These are phyloP conservation scores for Dioscorea dumetorum DNA, from an alignment of 106 monocot genomes.

Conservation along the genomic window DNA sequence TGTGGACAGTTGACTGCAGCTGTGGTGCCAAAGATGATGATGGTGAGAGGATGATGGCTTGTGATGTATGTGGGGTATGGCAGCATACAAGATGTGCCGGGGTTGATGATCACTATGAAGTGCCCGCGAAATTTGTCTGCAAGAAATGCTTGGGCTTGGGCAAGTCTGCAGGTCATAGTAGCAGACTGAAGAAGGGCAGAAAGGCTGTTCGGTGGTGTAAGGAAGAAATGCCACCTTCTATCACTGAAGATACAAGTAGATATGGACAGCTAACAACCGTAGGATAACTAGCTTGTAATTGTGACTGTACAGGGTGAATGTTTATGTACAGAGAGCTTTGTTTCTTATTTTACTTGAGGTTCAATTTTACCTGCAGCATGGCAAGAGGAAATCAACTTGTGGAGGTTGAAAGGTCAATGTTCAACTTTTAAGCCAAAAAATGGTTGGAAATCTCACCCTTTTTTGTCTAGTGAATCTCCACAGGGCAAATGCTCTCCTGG, in stretches of 20 bases:
- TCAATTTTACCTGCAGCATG: neutral
- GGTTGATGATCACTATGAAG: slow-evolving; percentile 41
- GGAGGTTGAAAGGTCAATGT: neutral
- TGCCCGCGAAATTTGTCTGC: slow-evolving; percentile 63
- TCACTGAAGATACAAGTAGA: neutral
- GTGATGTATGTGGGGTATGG: slow-evolving; percentile 80
- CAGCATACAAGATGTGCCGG: slow-evolving; percentile 80
- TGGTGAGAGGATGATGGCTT: slow-evolving; percentile 86
- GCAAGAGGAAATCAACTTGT: neutral
- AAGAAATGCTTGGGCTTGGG: slow-evolving; percentile 23
- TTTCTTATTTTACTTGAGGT: neutral
- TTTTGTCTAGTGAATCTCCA: neutral
- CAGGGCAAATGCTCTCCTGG: neutral
- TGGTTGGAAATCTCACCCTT: neutral
- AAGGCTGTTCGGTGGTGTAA: neutral
- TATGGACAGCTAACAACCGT: slow-evolving; percentile 11
- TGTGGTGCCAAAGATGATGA: slow-evolving; percentile 91
- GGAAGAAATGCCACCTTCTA: slow-evolving; percentile 13
- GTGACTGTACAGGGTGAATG: neutral
- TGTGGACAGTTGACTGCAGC: slow-evolving; percentile 68
- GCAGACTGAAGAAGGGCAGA: too few species aligned
- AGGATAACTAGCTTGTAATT: neutral
- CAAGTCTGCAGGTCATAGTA: too few species aligned
- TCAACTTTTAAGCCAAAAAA: neutral
- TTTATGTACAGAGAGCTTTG: neutral